Conservation (phyloP, 441 rosid species). For the Brassica balearica region DNA sequence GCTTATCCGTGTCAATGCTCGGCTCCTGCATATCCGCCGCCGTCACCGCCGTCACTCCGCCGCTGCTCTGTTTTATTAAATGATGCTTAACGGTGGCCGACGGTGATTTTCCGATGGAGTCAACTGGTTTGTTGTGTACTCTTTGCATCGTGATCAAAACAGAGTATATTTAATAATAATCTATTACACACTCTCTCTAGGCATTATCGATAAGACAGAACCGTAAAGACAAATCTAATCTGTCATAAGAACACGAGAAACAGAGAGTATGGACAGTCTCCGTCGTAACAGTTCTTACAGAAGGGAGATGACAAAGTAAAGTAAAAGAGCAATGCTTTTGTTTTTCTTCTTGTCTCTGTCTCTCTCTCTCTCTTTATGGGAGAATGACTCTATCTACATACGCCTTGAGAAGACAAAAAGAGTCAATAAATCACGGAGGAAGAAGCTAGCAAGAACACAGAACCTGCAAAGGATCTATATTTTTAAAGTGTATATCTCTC, state of each 20-base stretch:
- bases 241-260: slow-evolving; percentile 38
- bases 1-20: slow-evolving; percentile 89
- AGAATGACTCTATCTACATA: neutral
- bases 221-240: neutral
- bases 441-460: slow-evolving; percentile 39
- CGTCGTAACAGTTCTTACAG: slow-evolving; percentile 14
- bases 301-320: slow-evolving; percentile 3
- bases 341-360: slow-evolving; percentile 3
- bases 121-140: slow-evolving; percentile 26
- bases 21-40: slow-evolving; percentile 72
- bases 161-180: slow-evolving; percentile 14
- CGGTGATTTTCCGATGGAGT: slow-evolving; percentile 16
- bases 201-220: slow-evolving; percentile 42
- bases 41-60: slow-evolving; percentile 16
- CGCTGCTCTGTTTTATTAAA: slow-evolving; percentile 27
- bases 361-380: neutral
- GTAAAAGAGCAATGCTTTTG: slow-evolving; percentile 18
- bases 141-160: slow-evolving; percentile 36
- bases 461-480: slow-evolving; percentile 28
- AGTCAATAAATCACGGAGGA: slow-evolving; percentile 49
- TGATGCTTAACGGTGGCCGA: slow-evolving; percentile 15
- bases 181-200: slow-evolving; percentile 25
- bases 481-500: slow-evolving; percentile 32
- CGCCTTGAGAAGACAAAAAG: slow-evolving; percentile 29
- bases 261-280: slow-evolving; percentile 25